Evolutionary conservation across 1,284 basidiomycete species (phyloP).

Genomic region (Vanrija sp.): DNA sequence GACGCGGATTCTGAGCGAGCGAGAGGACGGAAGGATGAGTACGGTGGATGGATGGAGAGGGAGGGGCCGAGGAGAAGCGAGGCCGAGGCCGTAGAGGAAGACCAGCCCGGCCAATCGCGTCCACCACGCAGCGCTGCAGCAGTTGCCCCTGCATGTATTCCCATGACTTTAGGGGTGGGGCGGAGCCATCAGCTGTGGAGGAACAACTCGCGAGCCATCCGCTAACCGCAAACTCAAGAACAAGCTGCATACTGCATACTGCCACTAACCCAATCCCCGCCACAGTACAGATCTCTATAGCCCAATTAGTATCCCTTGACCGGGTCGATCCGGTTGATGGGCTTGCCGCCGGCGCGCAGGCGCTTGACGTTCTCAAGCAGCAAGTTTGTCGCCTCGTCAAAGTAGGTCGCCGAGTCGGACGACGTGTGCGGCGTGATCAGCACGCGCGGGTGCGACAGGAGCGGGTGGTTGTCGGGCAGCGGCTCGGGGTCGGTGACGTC

Average conservation of each 20-base stretch:
- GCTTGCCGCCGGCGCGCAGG: conserved; percentile 30
- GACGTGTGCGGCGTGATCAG: conserved; percentile 45
- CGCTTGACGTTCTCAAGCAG: conserved; percentile 47
- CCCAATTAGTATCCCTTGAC: conserved; percentile 41
- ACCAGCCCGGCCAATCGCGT: neutral
- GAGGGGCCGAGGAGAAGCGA: no score
- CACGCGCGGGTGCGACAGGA: conserved; percentile 41
- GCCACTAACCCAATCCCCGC: no score
- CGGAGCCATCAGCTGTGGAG: no score
- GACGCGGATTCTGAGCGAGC: conserved; percentile 32
- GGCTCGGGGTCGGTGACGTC: conserved; percentile 51
- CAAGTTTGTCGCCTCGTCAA: conserved; percentile 40
- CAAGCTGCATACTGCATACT: neutral
- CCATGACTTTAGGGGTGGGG: neutral
- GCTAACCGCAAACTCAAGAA: neutral
- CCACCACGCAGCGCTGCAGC: neutral
- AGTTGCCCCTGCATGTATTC: neutral
- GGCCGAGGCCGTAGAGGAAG: no score
- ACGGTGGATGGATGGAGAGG: no score
- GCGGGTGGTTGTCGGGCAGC: conserved; percentile 37
- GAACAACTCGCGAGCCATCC: neutral
- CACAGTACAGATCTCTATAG: neutral
- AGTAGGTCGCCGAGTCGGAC: conserved; percentile 38
- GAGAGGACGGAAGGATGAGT: no score
- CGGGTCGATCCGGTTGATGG: conserved; percentile 41